A percentile compares a stretch with the other conserved stretches of the same genome.
phyloP scores from a whole-genome alignment of 495 filamentous ascomycete genomes.

The Hyaloscypha variabilis region DNA sequence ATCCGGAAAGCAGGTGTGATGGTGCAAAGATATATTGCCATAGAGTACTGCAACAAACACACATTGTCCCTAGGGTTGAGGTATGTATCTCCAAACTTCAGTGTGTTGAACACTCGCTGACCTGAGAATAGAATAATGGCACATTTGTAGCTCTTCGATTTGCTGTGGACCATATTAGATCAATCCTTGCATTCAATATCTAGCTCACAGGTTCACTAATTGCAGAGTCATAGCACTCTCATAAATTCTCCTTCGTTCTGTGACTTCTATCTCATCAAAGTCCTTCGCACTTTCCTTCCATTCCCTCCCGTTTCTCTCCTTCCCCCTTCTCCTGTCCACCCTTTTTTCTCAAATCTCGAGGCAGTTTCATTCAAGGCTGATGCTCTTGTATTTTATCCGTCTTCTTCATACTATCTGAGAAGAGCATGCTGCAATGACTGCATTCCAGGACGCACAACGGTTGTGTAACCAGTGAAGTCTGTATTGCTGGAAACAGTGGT shows the following conservation, averaged over 20 bases:
- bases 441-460: background rate
- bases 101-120: background rate
- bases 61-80: background rate
- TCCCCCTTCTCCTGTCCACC: background rate
- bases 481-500: background rate
- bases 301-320: background rate
- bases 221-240: background rate
- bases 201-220: background rate
- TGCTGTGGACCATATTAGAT: background rate
- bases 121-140: background rate
- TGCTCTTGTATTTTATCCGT: background rate
- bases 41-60: background rate
- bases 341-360: no score
- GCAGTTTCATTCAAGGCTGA: no score
- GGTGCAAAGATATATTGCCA: no score
- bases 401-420: background rate
- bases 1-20: background rate
- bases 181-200: background rate
- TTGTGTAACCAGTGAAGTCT: background rate
- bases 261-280: background rate
- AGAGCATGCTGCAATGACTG: background rate
- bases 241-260: background rate
- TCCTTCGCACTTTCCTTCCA: background rate
- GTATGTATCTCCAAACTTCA: background rate
- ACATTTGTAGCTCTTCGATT: background rate